These are phyloP conservation scores for Phytophthora pisi DNA, from an alignment of 352 stramenopile genomes.

Conservation along the genomic window DNA sequence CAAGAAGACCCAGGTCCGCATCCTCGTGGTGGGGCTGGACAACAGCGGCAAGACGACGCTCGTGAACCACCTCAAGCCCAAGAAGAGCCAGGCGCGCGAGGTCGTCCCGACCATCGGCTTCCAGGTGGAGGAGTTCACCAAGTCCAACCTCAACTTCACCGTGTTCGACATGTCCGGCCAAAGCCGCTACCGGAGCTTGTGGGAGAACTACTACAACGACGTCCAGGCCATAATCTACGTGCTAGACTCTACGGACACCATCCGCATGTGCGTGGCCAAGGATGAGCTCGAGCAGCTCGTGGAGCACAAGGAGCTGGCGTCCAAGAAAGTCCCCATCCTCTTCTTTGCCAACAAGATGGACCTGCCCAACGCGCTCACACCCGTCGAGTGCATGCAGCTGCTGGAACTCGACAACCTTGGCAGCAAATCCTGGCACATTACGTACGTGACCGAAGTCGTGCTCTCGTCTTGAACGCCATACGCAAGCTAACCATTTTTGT, in stretches of 20 bases:
- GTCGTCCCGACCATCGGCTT: slow-evolving; percentile 91
- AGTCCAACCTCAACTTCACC: slow-evolving; percentile 92
- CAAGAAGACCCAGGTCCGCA: slow-evolving; percentile 85
- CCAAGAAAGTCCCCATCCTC: slow-evolving; percentile 77
- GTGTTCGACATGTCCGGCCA: slow-evolving; percentile 92
- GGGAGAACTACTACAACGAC: slow-evolving; percentile 88
- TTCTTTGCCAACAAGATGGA: slow-evolving; percentile 93
- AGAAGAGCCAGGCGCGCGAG: slow-evolving; percentile 82
- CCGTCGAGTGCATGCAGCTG: slow-evolving; percentile 82
- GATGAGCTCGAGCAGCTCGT: slow-evolving; percentile 89
- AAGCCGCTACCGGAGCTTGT: slow-evolving; percentile 80
- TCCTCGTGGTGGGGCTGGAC: slow-evolving; percentile 90
- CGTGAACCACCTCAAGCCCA: slow-evolving; percentile 92
- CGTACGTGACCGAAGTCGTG: slow-evolving; percentile 43
- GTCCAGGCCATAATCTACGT: slow-evolving; percentile 92
- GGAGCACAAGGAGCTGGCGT: slow-evolving; percentile 76
- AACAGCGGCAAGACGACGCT: slow-evolving; percentile 93
- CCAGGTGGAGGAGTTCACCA: slow-evolving; percentile 90
- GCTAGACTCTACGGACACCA: slow-evolving; percentile 86
- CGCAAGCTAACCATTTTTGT: slow-evolving; percentile 1
- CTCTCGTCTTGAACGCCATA: not conserved
- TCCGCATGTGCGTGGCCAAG: slow-evolving; percentile 87
- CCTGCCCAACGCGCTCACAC: slow-evolving; percentile 63
- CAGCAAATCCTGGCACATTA: slow-evolving; percentile 87
- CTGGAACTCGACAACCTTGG: slow-evolving; percentile 79